Evolutionary conservation across 306 rosid species (phyloP), one percentile per base, ranked within the genome.

Genomic region (Cotoneaster glaucophyllus): DNA sequence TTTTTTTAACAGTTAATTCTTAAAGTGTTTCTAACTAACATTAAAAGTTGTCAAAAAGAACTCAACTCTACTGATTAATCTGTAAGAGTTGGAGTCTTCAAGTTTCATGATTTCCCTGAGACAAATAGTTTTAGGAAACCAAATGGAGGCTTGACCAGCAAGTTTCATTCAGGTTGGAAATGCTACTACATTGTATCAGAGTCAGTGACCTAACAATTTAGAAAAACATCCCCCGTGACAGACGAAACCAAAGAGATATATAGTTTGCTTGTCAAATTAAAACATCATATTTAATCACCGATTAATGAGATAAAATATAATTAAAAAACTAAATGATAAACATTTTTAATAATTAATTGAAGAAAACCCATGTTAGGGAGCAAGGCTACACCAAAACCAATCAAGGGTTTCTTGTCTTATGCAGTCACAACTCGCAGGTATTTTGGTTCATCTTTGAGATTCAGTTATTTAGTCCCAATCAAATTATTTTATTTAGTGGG

Each of bases 331-430:
- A 67, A 41, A 75, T 39, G 69, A 66, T 22, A 75, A 80, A 70
- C 45, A 77, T 74, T 72, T 26, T 72, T 26, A 21, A 77, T 83
- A 81, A 64, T n/a, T 64, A 84, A 77, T 78, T 69, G 9, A 70
- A 71, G 28, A 83, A 87, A 69, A 81, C 77, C 85, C 88, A 75
- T 88, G 90, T 87, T 77, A 88, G 93, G 88, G 80, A 82, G 85
- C 87, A 84, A 25, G 67, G 71, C 45, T 57, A 79, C 83, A 80
- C 76, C 90, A 79, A 68, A 76, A 84, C 78, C 58, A 69, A 77
- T 80, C 87, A 78, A 83, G 76, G 80, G 45, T 75, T 24, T 50
- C 75, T 86, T 87, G 93, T 88, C 88, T 28, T 66, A 31, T 76
- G 68, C 74, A 79, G 82, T 85, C 84, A 73, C 76, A 70, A 74